Evolutionary conservation across 495 filamentous ascomycete species (phyloP), one percentile per base, ranked within the genome.

Genomic region (Penicillium salamii): DNA sequence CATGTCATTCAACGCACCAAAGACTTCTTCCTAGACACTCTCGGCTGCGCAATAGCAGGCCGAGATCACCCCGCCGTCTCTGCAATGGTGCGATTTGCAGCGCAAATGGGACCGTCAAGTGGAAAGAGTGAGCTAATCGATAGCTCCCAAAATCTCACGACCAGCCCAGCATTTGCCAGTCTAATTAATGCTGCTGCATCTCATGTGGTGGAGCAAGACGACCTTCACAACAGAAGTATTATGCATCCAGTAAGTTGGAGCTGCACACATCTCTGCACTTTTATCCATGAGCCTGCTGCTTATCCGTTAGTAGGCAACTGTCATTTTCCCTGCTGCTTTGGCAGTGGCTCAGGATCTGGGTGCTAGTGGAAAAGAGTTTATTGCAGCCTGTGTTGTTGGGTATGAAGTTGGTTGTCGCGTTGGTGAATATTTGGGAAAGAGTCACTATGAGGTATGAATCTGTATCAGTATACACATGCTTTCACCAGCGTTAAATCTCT

Each of bases 181-280:
- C 26, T 70, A 35, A 50, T 70, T 2, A 70, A 70, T 42, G 67
- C 54, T n/a, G 67, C 62, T 21, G 51, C 67, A 11, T 62, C 65
- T 2, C 67, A 70, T 58, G 67, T 70, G 0, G 67, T 70, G 12
- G 67, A 70, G 45, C 67, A 70, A 37, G 67, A 70, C 58, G 67
- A 70, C 54, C 57, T 70, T 37, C 67, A 70, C 44, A 70, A 68
- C 50, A 48, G 63, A 8, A 70, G 67, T 48, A 70, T 70, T 28
- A 65, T 63, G 60, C 67, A 70, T 55, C 67, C 67, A 14, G 67
- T 70, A 31, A 31, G 63, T 58, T n/a, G n/a, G n/a, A n/a, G n/a
- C n/a, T n/a, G n/a, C n/a, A n/a, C n/a, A n/a, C n/a, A n/a, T n/a
- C n/a, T n/a, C n/a, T n/a, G n/a, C n/a, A n/a, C n/a, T n/a, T n/a